These are phyloP conservation scores for Globisporangium cederbergense DNA, from an alignment of 352 stramenopile genomes.

Conservation along the genomic window DNA sequence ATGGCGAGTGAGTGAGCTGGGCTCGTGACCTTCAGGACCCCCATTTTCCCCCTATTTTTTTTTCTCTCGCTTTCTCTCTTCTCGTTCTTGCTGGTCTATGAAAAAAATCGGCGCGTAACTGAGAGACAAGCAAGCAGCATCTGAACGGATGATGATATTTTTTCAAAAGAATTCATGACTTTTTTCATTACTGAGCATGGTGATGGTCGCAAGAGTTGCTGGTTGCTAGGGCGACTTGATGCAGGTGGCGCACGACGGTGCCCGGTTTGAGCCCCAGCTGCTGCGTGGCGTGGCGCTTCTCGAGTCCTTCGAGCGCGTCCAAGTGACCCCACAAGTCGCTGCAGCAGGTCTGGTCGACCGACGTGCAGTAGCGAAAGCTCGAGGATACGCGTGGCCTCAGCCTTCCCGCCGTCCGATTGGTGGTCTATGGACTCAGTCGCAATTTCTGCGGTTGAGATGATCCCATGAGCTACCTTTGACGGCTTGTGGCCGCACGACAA, in stretches of 20 bases:
- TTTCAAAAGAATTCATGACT: constrained; percentile 7
- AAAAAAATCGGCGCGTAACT: not conserved
- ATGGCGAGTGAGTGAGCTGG: not conserved
- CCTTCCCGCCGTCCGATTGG: not conserved
- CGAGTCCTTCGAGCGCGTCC: not conserved
- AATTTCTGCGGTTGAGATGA: not conserved
- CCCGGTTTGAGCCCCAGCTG: constrained; percentile 4
- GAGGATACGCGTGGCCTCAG: not conserved
- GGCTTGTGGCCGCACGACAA: not conserved
- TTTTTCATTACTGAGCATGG: constrained; percentile 5
- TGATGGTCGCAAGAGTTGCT: too few relatives aligned
- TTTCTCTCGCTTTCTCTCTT: not conserved
- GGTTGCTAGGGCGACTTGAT: not conserved
- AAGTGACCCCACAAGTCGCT: not conserved
- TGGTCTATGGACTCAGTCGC: not conserved
- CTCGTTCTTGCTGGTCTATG: too few relatives aligned
- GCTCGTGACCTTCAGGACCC: not conserved
- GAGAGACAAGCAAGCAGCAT: not conserved
- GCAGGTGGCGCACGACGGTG: not conserved
- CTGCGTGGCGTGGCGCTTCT: not conserved
- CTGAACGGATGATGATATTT: constrained; percentile 9
- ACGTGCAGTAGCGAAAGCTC: not conserved
- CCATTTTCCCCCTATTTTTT: constrained; percentile 1
- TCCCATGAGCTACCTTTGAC: not conserved
- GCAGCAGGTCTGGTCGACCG: not conserved